phyloP scores from a whole-genome alignment of 331 rosid species.

The Acacia pycnantha region DNA sequence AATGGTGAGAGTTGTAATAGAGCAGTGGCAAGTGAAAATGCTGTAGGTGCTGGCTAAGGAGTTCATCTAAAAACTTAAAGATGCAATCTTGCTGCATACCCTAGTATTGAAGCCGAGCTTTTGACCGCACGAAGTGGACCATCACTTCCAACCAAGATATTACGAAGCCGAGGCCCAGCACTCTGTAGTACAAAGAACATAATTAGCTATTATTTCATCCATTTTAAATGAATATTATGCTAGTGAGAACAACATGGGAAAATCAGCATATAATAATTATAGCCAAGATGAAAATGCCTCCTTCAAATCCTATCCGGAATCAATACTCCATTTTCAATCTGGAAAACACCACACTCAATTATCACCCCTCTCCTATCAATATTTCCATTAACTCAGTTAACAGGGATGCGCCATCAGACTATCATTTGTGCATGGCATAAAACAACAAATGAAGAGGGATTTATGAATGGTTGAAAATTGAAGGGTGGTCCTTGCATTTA shows the following conservation, averaged over 20 bases:
- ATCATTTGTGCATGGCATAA: too few relatives aligned
- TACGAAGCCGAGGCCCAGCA: background rate
- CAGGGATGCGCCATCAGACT: too few relatives aligned
- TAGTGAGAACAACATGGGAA: background rate
- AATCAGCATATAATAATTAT: background rate
- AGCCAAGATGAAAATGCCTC: background rate
- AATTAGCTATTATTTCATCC: background rate
- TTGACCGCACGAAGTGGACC: conserved; percentile 46
- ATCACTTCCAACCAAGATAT: conserved; percentile 33
- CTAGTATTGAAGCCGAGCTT: conserved; percentile 41
- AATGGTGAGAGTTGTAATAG: background rate
- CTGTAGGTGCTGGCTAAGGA: too few relatives aligned
- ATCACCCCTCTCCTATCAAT: too few relatives aligned
- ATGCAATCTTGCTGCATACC: conserved; percentile 34
- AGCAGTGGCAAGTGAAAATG: background rate
- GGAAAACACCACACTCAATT: background rate
- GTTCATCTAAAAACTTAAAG: background rate
- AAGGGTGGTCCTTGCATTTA: too few relatives aligned
- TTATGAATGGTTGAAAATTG: too few relatives aligned
- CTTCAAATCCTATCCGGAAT: background rate
- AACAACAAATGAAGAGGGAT: too few relatives aligned
- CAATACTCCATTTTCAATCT: background rate
- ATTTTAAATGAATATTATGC: background rate
- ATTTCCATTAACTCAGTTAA: too few relatives aligned
- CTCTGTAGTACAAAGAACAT: too few relatives aligned